Conservation (phyloP, 495 filamentous ascomycete species). For the Achaetomiella virescens region DNA sequence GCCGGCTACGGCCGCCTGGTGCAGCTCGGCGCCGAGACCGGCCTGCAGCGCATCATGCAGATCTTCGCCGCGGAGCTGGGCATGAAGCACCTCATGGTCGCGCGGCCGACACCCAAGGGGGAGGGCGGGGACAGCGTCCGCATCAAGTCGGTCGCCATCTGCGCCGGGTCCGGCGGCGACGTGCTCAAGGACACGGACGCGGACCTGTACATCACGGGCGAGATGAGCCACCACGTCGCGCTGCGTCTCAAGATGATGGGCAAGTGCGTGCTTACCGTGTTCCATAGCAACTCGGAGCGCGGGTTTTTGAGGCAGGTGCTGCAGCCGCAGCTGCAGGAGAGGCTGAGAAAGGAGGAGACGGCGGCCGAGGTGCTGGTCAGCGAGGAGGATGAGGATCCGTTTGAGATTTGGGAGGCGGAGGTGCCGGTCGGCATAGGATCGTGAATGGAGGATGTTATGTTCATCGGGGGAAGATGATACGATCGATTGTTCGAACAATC, state of each 20-base stretch:
- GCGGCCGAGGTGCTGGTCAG: constrained; percentile 64
- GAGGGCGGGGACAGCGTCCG: constrained; percentile 11
- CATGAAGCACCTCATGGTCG: constrained; percentile 37
- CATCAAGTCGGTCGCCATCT: constrained; percentile 50
- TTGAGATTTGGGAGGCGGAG: constrained; percentile 40
- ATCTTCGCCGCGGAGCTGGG: constrained; percentile 33
- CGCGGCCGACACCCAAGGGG: constrained; percentile 31
- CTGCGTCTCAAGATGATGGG: constrained; percentile 82
- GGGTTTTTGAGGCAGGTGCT: constrained; percentile 69
- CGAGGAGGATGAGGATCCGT: constrained; percentile 67
- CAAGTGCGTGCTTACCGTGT: constrained; percentile 74
- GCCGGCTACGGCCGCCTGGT: constrained; percentile 77
- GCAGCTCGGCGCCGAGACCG: constrained; percentile 48
- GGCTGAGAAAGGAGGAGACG: constrained; percentile 45
- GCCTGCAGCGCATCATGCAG: constrained; percentile 56
- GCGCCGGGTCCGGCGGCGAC: constrained; percentile 75
- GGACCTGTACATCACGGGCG: constrained; percentile 83
- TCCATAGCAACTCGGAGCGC: constrained; percentile 88
- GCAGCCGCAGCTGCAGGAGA: constrained; percentile 53
- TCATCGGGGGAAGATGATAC: too few relatives aligned
- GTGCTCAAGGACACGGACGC: constrained; percentile 62
- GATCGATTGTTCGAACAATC: not conserved
- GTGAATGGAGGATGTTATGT: too few relatives aligned
- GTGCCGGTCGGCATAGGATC: not conserved
- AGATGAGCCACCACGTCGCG: constrained; percentile 88